A percentile compares a stretch with the other conserved stretches of the same genome.
These are phyloP conservation scores for Aegilops umbellulata DNA, from an alignment of 176 grass and related monocot species.

Conservation along the genomic window DNA sequence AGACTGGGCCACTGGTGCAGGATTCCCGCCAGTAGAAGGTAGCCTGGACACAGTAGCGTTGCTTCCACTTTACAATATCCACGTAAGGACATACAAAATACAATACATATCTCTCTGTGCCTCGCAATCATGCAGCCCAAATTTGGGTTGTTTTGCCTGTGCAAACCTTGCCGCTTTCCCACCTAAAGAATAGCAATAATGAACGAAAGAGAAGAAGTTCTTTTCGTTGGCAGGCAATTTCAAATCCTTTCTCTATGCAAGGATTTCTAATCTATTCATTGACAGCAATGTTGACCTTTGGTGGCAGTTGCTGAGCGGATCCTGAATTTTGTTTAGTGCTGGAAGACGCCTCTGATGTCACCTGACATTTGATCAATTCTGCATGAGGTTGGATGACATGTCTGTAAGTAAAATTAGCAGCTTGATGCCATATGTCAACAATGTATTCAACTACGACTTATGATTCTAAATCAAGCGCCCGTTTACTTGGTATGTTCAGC, in stretches of 20 bases:
- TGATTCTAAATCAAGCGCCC: neutral
- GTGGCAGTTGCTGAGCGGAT: conserved; percentile 6
- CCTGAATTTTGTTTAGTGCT: conserved; percentile 14
- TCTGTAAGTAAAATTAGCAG: neutral
- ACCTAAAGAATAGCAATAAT: neutral
- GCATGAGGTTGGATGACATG: conserved; percentile 6
- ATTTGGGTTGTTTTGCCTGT: neutral
- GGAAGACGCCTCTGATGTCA: conserved; percentile 22
- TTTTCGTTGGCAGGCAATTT: neutral
- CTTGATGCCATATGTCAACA: conserved; percentile 32
- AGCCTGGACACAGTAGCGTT: neutral
- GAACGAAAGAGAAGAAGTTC: neutral
- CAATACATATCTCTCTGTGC: neutral
- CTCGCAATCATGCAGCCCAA: neutral
- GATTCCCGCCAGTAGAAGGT: too few relatives aligned
- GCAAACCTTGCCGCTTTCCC: neutral
- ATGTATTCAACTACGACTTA: neutral
- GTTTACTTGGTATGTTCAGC: neutral
- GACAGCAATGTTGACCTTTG: neutral
- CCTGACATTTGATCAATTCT: neutral
- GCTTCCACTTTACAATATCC: too few relatives aligned
- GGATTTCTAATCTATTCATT: neutral
- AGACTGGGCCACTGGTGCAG: too few relatives aligned
- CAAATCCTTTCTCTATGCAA: neutral
- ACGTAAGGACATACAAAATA: neutral